Base-by-base conservation (phyloP, 192 early-diverging fungal species). In the Kappamyces sp. region DNA sequence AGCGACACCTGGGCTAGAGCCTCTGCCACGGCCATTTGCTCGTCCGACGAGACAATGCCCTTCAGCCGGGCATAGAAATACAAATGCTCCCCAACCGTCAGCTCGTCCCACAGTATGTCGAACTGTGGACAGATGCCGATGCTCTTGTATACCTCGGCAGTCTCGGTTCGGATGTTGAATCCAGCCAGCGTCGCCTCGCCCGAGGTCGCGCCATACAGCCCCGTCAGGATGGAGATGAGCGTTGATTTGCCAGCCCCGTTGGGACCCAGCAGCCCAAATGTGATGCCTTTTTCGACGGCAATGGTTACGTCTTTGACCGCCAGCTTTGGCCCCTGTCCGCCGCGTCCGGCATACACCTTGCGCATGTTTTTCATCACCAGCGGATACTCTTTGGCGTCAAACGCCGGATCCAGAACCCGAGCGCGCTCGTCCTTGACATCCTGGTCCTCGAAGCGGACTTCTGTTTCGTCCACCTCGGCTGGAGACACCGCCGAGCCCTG, bases 161-260 rank as follows among this genome's bases (percentile, higher is more conserved):
- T 79, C 30, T 88, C 49, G 0, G 77, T 78, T 32, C 48, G 58
- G 45, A 84, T 61, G 58, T 88, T 72, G 51, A 64, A 85, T 0
- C 83, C 80, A 47, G 81, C 84, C 65, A 52, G 71, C 63, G 45
- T 74, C 57, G 86, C 86, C 35, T 60, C 60, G 30, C 88, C 88
- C 4, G 64, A 41, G 6, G 82, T 79, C 34, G 78, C 67, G 38
- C 65, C 67, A 54, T 85, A 86, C 11, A 89, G 54, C 7, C 87
- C 87, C 6, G 87, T 89, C 57, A 90, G 66, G 49, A 89, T 86
- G 30, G 66, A 68, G 39, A 89, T 86, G 47, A 88, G 64, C 4
- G 87, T 86, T n/a, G 87, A 83, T 67, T 89, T 89, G 41, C 87
- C 87, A 2, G 84, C 83, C 7, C 84, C 81, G 46, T 86, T 86